Evolutionary conservation across 2,329 filamentous ascomycete species (phyloP).

Genomic region (Colletotrichum higginsianum): DNA sequence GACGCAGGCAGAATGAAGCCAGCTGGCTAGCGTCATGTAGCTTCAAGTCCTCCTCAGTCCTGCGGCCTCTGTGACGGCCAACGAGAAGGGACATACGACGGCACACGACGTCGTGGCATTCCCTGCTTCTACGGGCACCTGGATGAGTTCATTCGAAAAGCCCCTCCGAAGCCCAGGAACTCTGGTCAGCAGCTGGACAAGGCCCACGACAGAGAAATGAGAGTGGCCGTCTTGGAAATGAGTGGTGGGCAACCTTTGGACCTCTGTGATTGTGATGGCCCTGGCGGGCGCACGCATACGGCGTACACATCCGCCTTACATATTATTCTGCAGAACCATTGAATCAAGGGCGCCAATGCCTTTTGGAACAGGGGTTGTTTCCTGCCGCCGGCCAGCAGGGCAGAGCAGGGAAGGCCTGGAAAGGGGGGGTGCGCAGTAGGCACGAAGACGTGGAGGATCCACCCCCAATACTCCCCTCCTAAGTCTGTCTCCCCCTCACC

Average conservation of each 20-base stretch:
- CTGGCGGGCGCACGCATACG: slow-evolving; percentile 25
- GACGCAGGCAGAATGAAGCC: slow-evolving; percentile 57
- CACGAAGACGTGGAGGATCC: slow-evolving; percentile 35
- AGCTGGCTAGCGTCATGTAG: slow-evolving; percentile 51
- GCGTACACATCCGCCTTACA: background rate
- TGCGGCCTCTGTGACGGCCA: slow-evolving; percentile 47
- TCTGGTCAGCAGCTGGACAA: slow-evolving; percentile 23
- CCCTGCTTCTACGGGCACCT: slow-evolving; percentile 20
- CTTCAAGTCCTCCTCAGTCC: slow-evolving; percentile 52
- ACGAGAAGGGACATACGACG: slow-evolving; percentile 19
- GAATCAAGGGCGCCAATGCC: slow-evolving; percentile 35
- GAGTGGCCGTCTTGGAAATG: slow-evolving; percentile 26
- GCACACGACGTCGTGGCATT: slow-evolving; percentile 15
- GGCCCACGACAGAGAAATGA: slow-evolving; percentile 31
- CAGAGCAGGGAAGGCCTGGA: slow-evolving; percentile 16
- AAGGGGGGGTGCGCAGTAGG: background rate
- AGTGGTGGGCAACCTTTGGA: slow-evolving; percentile 23
- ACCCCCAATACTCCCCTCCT: slow-evolving; percentile 38
- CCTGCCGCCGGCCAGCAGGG: slow-evolving; percentile 31
- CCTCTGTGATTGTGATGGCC: slow-evolving; percentile 12
- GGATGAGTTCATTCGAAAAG: slow-evolving; percentile 7
- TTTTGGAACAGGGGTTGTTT: slow-evolving; percentile 31
- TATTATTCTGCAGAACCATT: slow-evolving; percentile 27
- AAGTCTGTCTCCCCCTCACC: slow-evolving; percentile 6
- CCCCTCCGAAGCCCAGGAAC: slow-evolving; percentile 20